Evolutionary conservation across 2,329 filamentous ascomycete species (phyloP).

Genomic region (Elsinoe fawcettii): DNA sequence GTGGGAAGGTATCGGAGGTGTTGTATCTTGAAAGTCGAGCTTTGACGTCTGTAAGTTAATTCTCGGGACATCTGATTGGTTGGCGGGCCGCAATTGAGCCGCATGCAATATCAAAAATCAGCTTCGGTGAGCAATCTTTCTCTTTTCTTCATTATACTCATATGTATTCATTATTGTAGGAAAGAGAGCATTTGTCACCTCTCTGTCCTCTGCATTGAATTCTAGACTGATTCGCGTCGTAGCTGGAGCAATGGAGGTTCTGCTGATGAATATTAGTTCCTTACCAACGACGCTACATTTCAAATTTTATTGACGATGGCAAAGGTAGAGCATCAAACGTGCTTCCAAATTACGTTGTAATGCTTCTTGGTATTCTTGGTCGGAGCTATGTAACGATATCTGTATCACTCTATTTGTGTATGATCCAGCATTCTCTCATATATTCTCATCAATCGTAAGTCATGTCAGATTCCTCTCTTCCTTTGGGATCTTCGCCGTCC

Average conservation of each 20-base stretch:
- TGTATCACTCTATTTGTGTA: background rate
- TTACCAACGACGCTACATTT: constrained; percentile 58
- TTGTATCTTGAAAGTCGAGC: background rate
- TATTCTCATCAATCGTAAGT: constrained; percentile 1
- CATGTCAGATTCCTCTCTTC: background rate
- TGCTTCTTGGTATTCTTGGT: too few relatives aligned
- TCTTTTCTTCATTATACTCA: constrained; percentile 42
- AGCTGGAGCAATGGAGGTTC: constrained; percentile 58
- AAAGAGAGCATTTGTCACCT: constrained; percentile 40
- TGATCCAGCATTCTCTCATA: background rate
- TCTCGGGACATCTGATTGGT: constrained; percentile 52
- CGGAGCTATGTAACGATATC: too few relatives aligned
- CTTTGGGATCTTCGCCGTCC: background rate
- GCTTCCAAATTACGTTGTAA: too few relatives aligned
- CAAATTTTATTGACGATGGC: too few relatives aligned
- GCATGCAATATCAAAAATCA: constrained; percentile 16
- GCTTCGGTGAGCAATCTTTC: constrained; percentile 26
- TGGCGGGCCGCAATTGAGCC: constrained; percentile 31
- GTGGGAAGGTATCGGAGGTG: constrained; percentile 8
- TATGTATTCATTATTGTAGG: constrained; percentile 59
- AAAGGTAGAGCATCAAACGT: too few relatives aligned
- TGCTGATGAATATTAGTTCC: constrained; percentile 53
- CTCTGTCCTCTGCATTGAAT: constrained; percentile 55
- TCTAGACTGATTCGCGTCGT: constrained; percentile 53
- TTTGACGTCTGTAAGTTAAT: constrained; percentile 16